Evolutionary conservation across 176 grass and related monocot genomes (phyloP), one percentile per base, ranked within the genome.

Genomic region (Cenchrus americanus): DNA sequence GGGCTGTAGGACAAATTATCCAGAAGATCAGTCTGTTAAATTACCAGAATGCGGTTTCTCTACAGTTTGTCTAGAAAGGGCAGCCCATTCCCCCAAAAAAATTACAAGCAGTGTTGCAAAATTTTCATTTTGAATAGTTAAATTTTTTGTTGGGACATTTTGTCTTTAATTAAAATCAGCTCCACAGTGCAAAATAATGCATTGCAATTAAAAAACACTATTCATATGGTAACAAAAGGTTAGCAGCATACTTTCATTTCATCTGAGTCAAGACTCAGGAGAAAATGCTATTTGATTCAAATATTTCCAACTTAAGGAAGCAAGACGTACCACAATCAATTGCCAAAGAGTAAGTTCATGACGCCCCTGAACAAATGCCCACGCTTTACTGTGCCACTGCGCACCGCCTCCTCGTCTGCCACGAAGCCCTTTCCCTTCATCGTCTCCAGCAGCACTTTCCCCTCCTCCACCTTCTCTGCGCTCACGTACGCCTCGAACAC

Each of bases 271-370:
- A 13, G 13, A 77, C 2, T 46, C 19, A 30, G 0, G 19, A 69
- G 0, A 10, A 15, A 67, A 73, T 21, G 24, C 37, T 14, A 34
- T 10, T 55, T 57, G 60, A 24, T 14, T 57, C 77, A 66, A 44
- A 62, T 69, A 79, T 66, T 55, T 59, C 24, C 6, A 8, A 58
- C 47, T 32, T 37, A 3, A 69, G 58, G 27, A 72, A 80, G n/a
- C 19, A 30, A 17, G 8, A 48, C 43, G 0, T 81, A 89, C 82
- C 77, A 46, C 46, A 24, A 66, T 91, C 51, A 93, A 76, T 93
- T 95, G 58, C 84, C 87, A 78, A 98, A 98, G 60, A 95, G 88
- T 82, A 98, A 46, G 79, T 55, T 90, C 78, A 95, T 93, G 52
- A 98, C 24, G 52, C 46, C 77, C 18, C 48, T 86, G 82, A 93